Evolutionary conservation across 139 green algal species (phyloP).

Genomic region (Chlamydomonas eustigma): DNA sequence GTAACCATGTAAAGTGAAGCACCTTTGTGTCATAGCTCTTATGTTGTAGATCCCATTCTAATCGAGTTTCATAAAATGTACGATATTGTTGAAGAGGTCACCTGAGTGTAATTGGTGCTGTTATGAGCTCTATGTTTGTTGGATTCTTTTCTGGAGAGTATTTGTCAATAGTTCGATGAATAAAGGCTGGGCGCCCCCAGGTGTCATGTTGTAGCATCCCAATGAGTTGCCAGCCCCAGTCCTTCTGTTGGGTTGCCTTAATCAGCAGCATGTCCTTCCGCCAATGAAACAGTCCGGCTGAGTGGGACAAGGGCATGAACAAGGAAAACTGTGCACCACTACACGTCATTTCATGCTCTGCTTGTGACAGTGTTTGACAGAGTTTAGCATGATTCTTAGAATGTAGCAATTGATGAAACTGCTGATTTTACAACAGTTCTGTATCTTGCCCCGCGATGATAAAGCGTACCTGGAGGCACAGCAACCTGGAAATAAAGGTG

Average conservation of each 20-base stretch:
- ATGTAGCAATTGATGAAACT: no score
- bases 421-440: no score
- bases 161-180: conserved; percentile 48
- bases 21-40: no score
- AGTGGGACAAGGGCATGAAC: conserved; percentile 1
- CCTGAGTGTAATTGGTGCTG: conserved; percentile 29
- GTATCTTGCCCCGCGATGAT: no score
- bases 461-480: conserved; percentile 29
- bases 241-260: conserved; percentile 14
- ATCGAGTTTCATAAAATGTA: no score
- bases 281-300: conserved; percentile 27
- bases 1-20: no score
- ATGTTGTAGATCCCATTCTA: no score
- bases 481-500: conserved; percentile 35
- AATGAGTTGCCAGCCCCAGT: conserved; percentile 31
- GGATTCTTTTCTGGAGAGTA: conserved; percentile 3
- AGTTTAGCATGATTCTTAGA: no score
- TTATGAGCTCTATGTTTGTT: conserved; percentile 17
- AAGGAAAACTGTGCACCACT: conserved; percentile 27
- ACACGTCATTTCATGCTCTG: no score
- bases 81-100: no score
- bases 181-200: conserved; percentile 29
- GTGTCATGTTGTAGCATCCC: conserved; percentile 41
- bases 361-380: no score
- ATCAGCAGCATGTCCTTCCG: conserved; percentile 21